Base-by-base conservation (phyloP, 1,284 basidiomycete genomes). In the Ustilago cynodontis region DNA sequence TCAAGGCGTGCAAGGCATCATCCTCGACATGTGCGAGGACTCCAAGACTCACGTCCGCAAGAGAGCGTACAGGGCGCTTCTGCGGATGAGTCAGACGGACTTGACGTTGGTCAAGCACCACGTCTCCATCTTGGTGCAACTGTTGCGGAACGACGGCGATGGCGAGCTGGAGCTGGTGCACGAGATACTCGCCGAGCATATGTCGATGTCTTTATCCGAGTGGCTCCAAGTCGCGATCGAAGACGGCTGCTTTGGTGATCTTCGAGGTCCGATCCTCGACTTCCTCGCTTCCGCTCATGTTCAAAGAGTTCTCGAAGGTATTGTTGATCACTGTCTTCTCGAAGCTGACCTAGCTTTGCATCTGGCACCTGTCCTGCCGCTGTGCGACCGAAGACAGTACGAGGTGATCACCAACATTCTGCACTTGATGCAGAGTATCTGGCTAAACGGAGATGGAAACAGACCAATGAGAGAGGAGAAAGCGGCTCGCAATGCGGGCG, bases 11-110 rank as follows among this genome's bases (percentile, higher is more conserved):
- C 53, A 65, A 18, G 31, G 57, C 7, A 29, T 61, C 22, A 47
- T 68, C 37, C 57, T 59, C 41, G 65, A 72, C 26, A 24, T 57
- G 7, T 71, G 69, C 65, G 62, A 65, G 28, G 62, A 65, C 3
- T 14, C 10, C 6, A 29, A 24, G n/a, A 14, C 22, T 1, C 0
- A 26, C 1, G 51, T 59, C 3, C 65, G 74, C 26, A 51, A 39
- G 51, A 28, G 51, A 20, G 70, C 55, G 9, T 66, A 77, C 22
- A 13, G 1, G 0, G 63, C 49, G 2, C 33, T 77, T 2, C 10
- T 53, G 0, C 39, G 49, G 20, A 55, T 77, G 22, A 66, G 74
- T 59, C 3, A 24, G 9, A 47, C 14, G 6, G 74, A 77, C 20
- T 8, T 26, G 7, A 47, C 37, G 4, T 28, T 70, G 1, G 22